Evolutionary conservation across 306 rosid genomes (phyloP).

Genomic region (Urtica urens): DNA sequence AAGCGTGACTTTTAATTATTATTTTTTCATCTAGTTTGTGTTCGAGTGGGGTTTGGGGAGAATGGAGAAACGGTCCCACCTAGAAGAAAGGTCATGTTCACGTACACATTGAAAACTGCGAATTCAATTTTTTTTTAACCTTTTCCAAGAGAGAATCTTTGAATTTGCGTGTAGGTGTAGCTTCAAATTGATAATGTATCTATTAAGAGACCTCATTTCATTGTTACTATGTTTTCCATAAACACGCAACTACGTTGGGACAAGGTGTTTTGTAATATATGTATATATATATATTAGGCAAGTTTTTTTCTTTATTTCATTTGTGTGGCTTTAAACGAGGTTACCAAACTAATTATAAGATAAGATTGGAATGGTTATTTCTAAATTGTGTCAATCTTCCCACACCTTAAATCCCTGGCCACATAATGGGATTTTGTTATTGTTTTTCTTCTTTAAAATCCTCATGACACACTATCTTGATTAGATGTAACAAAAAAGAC

Average conservation of each 20-base stretch:
- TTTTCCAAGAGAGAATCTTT: slow-evolving; percentile 22
- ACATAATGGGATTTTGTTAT: background rate
- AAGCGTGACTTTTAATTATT: slow-evolving; percentile 8
- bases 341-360: background rate
- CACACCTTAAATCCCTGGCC: background rate
- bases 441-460: background rate
- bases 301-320: too few relatives aligned
- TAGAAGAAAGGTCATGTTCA: slow-evolving; percentile 14
- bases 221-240: slow-evolving; percentile 15
- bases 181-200: background rate
- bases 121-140: too few relatives aligned
- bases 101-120: slow-evolving; percentile 19
- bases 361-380: slow-evolving; percentile 5
- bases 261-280: background rate
- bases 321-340: slow-evolving; percentile 2
- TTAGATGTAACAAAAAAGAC: too few relatives aligned
- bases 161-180: slow-evolving; percentile 1
- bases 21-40: slow-evolving; percentile 21
- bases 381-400: too few relatives aligned
- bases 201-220: background rate
- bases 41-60: slow-evolving; percentile 20
- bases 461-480: too few relatives aligned
- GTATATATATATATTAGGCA: background rate
- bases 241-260: slow-evolving; percentile 19
- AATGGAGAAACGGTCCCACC: slow-evolving; percentile 25